These are phyloP conservation scores for Parafenestella ontariensis DNA, from an alignment of 2,329 filamentous ascomycete genomes.

Conservation along the genomic window DNA sequence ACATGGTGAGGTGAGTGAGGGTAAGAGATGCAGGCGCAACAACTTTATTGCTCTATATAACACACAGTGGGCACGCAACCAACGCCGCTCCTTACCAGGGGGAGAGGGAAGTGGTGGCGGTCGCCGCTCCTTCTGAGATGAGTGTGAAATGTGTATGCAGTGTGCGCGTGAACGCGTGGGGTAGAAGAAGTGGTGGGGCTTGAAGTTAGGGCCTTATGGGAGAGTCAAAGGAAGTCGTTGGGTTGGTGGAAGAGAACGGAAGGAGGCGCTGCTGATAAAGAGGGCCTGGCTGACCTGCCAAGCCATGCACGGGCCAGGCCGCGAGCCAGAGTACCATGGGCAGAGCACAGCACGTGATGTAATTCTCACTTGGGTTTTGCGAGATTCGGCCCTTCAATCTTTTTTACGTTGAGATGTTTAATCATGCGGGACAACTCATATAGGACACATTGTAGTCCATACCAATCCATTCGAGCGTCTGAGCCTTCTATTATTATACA, in stretches of 20 bases:
- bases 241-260: slow-evolving; percentile 4
- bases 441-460: not conserved
- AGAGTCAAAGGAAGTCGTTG: not conserved
- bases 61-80: slow-evolving; percentile 10
- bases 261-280: slow-evolving; percentile 4
- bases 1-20: slow-evolving; percentile 63
- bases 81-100: slow-evolving; percentile 13
- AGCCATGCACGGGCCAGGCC: not conserved
- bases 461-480: not conserved
- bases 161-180: not conserved
- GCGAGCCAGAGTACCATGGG: no score
- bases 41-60: slow-evolving; percentile 35
- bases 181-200: not conserved
- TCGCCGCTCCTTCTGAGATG: slow-evolving; percentile 1
- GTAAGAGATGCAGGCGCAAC: slow-evolving; percentile 25
- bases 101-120: slow-evolving; percentile 4
- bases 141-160: not conserved
- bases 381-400: not conserved
- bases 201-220: not conserved
- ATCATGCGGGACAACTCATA: no score
- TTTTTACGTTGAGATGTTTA: not conserved
- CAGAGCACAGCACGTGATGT: not conserved
- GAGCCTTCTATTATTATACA: slow-evolving; percentile 1
- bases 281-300: not conserved
- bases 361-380: not conserved